Conservation (phyloP, 148 eudicot genomes). For the Rheum nobile region DNA sequence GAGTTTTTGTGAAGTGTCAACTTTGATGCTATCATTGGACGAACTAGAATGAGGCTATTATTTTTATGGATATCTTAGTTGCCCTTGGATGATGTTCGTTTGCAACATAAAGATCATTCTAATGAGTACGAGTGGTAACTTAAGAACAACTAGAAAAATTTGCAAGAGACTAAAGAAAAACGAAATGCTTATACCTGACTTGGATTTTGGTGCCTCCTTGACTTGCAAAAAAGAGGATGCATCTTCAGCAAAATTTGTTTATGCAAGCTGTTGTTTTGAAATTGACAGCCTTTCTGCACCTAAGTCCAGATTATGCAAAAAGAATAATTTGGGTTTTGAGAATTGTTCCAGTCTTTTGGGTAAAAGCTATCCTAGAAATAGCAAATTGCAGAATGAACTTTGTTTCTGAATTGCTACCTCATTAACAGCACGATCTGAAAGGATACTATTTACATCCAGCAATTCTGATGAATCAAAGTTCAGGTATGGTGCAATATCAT, state of each 20-base stretch:
- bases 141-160: not conserved
- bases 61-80: too few species aligned
- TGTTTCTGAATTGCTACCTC: conserved; percentile 28
- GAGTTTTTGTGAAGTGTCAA: too few species aligned
- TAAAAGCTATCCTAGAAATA: not conserved
- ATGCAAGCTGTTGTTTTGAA: conserved; percentile 20
- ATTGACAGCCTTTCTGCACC: conserved; percentile 19
- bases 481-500: conserved; percentile 29
- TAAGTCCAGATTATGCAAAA: conserved; percentile 22
- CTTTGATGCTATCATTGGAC: too few species aligned
- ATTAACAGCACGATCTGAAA: conserved; percentile 20
- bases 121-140: not conserved
- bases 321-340: conserved; percentile 9
- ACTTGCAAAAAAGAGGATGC: conserved; percentile 44
- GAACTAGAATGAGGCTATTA: too few species aligned
- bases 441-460: conserved; percentile 16
- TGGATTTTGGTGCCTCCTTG: conserved; percentile 17
- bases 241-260: conserved; percentile 19
- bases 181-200: conserved; percentile 22
- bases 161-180: not conserved
- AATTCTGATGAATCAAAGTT: conserved; percentile 29
- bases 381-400: not conserved
- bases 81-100: too few species aligned
- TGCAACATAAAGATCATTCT: not conserved
- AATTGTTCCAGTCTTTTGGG: not conserved